These are phyloP conservation scores for Mucor circinelloides DNA, from an alignment of 371 early-diverging fungal species.

Conservation along the genomic window DNA sequence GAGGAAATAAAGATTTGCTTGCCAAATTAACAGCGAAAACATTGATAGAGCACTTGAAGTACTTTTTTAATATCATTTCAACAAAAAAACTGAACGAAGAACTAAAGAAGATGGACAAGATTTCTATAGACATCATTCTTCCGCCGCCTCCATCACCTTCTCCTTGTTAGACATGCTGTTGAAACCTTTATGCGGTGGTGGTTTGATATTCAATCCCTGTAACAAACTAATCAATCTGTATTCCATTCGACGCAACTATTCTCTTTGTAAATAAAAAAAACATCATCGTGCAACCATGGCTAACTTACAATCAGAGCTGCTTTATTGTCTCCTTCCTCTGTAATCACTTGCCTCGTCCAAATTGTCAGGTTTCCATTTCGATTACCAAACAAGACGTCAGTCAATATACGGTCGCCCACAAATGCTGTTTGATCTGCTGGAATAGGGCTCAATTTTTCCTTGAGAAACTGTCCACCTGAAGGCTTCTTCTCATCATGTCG, in stretches of 20 bases:
- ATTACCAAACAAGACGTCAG: slow-evolving; percentile 89
- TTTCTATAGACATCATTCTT: background rate
- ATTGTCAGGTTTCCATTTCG: slow-evolving; percentile 74
- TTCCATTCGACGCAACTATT: slow-evolving; percentile 57
- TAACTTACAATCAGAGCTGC: slow-evolving; percentile 63
- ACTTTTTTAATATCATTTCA: slow-evolving; percentile 1
- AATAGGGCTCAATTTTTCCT: slow-evolving; percentile 25
- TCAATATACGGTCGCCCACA: slow-evolving; percentile 89
- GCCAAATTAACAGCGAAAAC: background rate
- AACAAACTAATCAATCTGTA: slow-evolving; percentile 41
- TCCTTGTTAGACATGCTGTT: background rate
- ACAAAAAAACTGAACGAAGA: background rate
- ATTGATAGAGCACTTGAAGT: background rate
- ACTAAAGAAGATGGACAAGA: background rate
- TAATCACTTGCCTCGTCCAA: slow-evolving; percentile 70
- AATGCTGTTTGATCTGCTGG: slow-evolving; percentile 63
- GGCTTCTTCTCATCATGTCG: slow-evolving; percentile 81
- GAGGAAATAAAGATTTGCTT: slow-evolving; percentile 2
- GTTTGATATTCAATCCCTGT: slow-evolving; percentile 28
- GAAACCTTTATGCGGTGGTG: slow-evolving; percentile 33
- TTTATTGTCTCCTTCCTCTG: slow-evolving; percentile 78
- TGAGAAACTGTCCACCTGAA: slow-evolving; percentile 66
- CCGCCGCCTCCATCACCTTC: background rate
- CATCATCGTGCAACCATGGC: background rate
- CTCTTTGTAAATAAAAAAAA: background rate